Evolutionary conservation across 768 basidiomycete species (phyloP).

Genomic region (Candolleomyces eurysporus): DNA sequence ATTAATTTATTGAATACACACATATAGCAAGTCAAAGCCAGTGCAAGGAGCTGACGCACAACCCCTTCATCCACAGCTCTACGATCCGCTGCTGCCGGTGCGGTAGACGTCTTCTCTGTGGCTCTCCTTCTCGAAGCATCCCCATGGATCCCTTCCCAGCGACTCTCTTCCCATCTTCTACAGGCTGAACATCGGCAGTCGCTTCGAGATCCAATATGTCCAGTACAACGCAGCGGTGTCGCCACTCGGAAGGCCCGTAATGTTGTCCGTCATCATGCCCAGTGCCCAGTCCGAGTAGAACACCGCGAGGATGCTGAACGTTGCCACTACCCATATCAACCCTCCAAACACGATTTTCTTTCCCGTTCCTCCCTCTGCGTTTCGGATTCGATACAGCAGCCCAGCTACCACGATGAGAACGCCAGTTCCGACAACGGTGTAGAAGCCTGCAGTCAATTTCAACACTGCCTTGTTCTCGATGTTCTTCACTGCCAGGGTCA

Average conservation of each 20-base stretch:
- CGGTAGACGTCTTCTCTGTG: not conserved
- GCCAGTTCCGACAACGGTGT: conserved; percentile 9
- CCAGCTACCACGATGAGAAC: not conserved
- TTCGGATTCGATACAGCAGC: conserved; percentile 3
- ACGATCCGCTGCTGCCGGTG: no score
- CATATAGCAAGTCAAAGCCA: not conserved
- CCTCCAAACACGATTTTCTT: conserved; percentile 5
- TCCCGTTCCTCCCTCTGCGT: not conserved
- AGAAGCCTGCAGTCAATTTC: conserved; percentile 10
- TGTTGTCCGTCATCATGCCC: conserved; percentile 14
- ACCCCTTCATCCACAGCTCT: no score
- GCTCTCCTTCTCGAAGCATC: not conserved
- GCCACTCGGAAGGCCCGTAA: conserved; percentile 13
- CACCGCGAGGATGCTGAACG: conserved; percentile 12
- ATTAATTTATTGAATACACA: not conserved
- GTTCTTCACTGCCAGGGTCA: conserved; percentile 26
- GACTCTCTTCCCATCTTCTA: not conserved
- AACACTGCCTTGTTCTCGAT: not conserved
- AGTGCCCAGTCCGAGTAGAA: conserved; percentile 18
- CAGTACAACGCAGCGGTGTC: conserved; percentile 13
- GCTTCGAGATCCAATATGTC: conserved; percentile 11
- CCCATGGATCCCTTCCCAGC: not conserved
- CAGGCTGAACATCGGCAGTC: conserved; percentile 13
- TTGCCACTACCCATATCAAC: conserved; percentile 3
- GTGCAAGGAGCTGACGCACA: not conserved